A percentile compares a stretch with the other conserved stretches of the same genome.
Evolutionary conservation across 257 asterid genomes (phyloP).

Genomic region (Capsicum rhomboideum): DNA sequence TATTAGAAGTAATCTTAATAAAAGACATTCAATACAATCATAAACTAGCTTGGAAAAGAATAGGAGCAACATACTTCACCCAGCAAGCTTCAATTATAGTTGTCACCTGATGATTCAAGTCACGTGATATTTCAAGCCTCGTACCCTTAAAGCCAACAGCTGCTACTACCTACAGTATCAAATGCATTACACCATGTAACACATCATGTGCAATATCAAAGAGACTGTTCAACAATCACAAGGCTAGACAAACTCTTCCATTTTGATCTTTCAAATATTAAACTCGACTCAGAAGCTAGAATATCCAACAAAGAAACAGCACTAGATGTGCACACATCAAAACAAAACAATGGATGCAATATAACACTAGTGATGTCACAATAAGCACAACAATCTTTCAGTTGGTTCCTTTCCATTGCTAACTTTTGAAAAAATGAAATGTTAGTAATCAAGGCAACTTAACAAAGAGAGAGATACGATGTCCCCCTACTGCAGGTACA

Average conservation of each 20-base stretch:
- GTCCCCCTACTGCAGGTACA: too few relatives aligned
- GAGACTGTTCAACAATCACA: neutral
- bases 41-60: neutral
- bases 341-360: neutral
- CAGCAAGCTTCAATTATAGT: slow-evolving; percentile 77
- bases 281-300: neutral
- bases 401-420: neutral
- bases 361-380: neutral
- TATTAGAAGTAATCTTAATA: neutral
- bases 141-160: slow-evolving; percentile 82
- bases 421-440: neutral
- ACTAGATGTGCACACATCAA: neutral
- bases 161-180: slow-evolving; percentile 66
- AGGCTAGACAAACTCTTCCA: neutral
- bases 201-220: neutral
- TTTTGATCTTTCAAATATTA: neutral
- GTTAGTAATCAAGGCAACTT: neutral
- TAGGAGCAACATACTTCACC: slow-evolving; percentile 45
- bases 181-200: slow-evolving; percentile 3
- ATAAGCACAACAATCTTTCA: neutral
- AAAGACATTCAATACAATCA: neutral
- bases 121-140: slow-evolving; percentile 41
- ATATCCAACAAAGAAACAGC: neutral
- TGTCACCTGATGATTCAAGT: slow-evolving; percentile 58
- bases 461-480: neutral